Evolutionary conservation across 495 filamentous ascomycete genomes (phyloP).

Genomic region (Tuber magnatum): DNA sequence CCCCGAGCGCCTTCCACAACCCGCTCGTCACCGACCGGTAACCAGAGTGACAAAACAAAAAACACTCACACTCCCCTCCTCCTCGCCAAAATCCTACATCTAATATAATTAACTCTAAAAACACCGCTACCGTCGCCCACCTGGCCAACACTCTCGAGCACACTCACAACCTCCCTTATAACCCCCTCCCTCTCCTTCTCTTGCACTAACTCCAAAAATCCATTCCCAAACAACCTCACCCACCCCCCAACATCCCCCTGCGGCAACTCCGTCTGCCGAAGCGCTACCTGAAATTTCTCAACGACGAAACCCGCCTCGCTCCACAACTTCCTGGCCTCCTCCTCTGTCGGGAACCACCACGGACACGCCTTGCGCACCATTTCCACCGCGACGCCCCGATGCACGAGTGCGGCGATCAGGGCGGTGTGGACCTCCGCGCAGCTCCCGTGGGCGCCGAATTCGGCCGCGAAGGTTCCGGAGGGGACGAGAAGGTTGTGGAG

Average conservation of each 20-base stretch:
- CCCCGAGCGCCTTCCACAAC: background rate
- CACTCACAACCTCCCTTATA: conserved; percentile 52
- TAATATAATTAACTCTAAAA: conserved; percentile 62
- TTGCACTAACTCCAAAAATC: conserved; percentile 49
- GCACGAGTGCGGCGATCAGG: conserved; percentile 49
- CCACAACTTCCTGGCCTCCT: conserved; percentile 47
- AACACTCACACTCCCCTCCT: conserved; percentile 46
- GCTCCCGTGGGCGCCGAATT: conserved; percentile 69
- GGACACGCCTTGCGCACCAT: conserved; percentile 50
- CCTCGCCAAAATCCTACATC: conserved; percentile 58
- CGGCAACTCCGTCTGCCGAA: conserved; percentile 58
- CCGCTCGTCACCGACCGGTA: no score
- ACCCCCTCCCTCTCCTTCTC: conserved; percentile 49
- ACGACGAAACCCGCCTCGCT: conserved; percentile 55
- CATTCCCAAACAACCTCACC: conserved; percentile 57
- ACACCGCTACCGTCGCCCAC: conserved; percentile 49
- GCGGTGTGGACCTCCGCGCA: conserved; percentile 58
- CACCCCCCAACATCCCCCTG: conserved; percentile 54
- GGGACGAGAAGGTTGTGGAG: conserved; percentile 50
- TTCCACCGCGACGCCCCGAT: conserved; percentile 49
- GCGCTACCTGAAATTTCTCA: conserved; percentile 56
- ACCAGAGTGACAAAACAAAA: background rate
- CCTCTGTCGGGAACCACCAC: conserved; percentile 68
- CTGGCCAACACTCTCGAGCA: conserved; percentile 51
- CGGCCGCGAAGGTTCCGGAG: conserved; percentile 59